Percentiles rank a stretch among this genome's conserved stretches.
These are phyloP conservation scores for Globisporangium parvum DNA, from an alignment of 352 stramenopile species.

Conservation along the genomic window DNA sequence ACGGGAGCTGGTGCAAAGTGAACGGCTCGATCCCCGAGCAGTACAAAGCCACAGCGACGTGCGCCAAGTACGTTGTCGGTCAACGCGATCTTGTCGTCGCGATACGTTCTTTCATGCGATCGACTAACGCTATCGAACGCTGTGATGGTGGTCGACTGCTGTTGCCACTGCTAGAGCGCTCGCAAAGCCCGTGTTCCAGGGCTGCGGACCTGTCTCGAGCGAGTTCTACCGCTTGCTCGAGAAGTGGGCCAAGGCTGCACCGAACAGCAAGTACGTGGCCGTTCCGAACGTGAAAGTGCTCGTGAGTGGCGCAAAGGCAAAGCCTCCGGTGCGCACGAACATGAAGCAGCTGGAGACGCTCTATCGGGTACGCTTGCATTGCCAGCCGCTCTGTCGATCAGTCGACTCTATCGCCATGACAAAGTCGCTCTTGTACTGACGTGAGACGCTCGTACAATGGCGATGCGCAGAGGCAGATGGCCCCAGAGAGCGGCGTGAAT, in stretches of 20 bases:
- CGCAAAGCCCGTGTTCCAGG: constrained; percentile 41
- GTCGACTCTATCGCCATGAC: not conserved
- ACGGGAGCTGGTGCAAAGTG: constrained; percentile 69
- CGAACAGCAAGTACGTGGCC: constrained; percentile 19
- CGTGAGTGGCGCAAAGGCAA: constrained; percentile 38
- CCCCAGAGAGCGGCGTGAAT: constrained; percentile 13
- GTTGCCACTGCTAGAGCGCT: constrained; percentile 31
- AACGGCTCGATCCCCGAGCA: constrained; percentile 49
- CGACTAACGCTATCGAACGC: not conserved
- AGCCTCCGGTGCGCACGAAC: constrained; percentile 27
- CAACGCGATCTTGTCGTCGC: no score
- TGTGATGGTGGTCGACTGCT: not conserved
- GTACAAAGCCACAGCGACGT: constrained; percentile 79
- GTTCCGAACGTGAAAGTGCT: constrained; percentile 46
- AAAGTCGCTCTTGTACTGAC: not conserved
- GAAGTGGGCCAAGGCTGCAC: constrained; percentile 48
- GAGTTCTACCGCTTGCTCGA: constrained; percentile 62
- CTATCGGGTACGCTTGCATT: constrained; percentile 41
- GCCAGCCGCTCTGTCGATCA: not conserved
- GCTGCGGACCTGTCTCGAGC: constrained; percentile 43
- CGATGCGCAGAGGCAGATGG: constrained; percentile 24
- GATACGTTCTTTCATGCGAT: not conserved
- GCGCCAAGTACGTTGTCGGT: constrained; percentile 54
- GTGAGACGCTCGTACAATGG: not conserved
- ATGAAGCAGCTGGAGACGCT: constrained; percentile 63